Evolutionary conservation across 345 rosid genomes (phyloP).

Genomic region (Eucalyptus fibrosa): DNA sequence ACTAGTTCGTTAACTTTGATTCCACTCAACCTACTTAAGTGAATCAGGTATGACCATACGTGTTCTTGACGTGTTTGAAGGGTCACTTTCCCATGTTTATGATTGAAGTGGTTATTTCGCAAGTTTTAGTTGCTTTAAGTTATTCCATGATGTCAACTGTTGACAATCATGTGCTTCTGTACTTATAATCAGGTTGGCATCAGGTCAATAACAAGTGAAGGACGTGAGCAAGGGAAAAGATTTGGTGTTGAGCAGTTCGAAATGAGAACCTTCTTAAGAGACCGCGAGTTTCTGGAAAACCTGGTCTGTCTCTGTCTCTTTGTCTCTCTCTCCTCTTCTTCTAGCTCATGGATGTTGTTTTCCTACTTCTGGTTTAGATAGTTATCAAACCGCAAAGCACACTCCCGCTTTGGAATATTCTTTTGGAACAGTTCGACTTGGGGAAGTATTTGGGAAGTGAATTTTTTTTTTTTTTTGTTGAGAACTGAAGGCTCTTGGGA

Average conservation of each 20-base stretch:
- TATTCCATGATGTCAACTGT: background rate
- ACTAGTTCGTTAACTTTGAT: background rate
- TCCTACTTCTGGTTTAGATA: background rate
- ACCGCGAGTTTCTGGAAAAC: conserved; percentile 61
- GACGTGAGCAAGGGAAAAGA: conserved; percentile 83
- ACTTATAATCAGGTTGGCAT: conserved; percentile 63
- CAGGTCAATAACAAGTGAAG: conserved; percentile 84
- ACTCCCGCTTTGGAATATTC: background rate
- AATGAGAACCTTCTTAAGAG: conserved; percentile 87
- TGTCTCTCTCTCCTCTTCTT: background rate
- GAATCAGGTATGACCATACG: background rate
- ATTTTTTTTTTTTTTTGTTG: background rate
- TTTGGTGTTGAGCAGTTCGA: conserved; percentile 95
- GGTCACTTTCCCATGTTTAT: background rate
- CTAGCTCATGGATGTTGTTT: background rate
- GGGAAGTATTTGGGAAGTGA: background rate
- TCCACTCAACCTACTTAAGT: background rate
- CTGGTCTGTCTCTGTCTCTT: conserved; percentile 41
- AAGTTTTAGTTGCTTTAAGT: background rate
- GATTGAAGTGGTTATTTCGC: background rate
- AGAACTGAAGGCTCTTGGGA: background rate
- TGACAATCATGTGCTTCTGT: background rate
- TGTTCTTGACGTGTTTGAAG: background rate
- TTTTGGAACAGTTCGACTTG: background rate
- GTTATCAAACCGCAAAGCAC: background rate